A percentile compares a stretch with the other conserved stretches of the same genome.
These are phyloP conservation scores for Aureobasidium vineae DNA, from an alignment of 2,329 filamentous ascomycete genomes.

Conservation along the genomic window DNA sequence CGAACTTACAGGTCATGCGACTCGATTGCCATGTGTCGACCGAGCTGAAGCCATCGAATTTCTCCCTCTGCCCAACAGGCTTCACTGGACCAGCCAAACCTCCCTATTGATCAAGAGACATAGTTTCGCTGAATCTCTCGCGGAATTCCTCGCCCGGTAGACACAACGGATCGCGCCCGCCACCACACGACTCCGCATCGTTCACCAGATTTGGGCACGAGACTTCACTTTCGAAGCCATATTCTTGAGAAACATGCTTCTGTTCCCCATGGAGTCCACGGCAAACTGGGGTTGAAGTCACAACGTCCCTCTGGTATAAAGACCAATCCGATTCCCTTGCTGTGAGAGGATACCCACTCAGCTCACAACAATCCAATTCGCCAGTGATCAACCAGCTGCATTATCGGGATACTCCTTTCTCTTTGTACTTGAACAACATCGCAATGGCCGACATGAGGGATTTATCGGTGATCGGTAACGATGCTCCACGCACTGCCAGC, in stretches of 20 bases:
- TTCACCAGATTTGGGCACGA: neutral
- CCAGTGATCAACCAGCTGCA: neutral
- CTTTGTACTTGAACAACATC: neutral
- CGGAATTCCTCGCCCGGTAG: neutral
- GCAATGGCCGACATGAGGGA: neutral
- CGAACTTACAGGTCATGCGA: neutral
- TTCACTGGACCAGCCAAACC: neutral
- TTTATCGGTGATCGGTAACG: neutral
- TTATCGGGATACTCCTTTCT: neutral
- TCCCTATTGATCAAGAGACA: neutral
- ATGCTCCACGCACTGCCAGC: slow-evolving; percentile 19
- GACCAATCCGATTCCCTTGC: neutral
- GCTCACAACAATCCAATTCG: neutral
- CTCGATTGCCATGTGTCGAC: neutral
- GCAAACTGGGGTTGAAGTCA: neutral
- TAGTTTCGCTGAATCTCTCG: neutral
- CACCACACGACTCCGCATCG: neutral
- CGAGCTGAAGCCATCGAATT: neutral
- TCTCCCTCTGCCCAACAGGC: neutral
- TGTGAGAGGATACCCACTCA: neutral
- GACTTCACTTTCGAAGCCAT: neutral
- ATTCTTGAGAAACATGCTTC: neutral
- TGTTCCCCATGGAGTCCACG: neutral
- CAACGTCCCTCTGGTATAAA: neutral
- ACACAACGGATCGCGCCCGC: neutral